These are phyloP conservation scores for Eucalyptus tenuipes DNA, from an alignment of 345 rosid species.

Conservation along the genomic window DNA sequence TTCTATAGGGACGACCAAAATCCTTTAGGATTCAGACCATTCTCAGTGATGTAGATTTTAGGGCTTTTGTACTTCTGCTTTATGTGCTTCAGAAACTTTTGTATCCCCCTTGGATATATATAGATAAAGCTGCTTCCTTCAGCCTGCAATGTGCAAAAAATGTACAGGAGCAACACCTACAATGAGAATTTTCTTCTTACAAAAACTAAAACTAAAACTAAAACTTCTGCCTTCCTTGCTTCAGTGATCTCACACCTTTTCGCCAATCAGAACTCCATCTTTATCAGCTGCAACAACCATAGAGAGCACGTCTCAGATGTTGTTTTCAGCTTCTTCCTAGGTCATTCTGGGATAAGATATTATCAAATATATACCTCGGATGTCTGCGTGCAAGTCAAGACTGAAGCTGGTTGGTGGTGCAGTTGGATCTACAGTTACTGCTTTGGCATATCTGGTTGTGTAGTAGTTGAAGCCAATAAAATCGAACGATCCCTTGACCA, in stretches of 20 bases:
- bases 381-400: slow-evolving; percentile 31
- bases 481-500: slow-evolving; percentile 44
- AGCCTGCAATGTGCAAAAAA: not conserved
- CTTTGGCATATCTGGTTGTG: slow-evolving; percentile 18
- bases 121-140: not conserved
- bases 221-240: not conserved
- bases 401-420: not conserved
- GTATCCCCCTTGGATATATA: not conserved
- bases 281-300: not conserved
- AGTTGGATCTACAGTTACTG: not conserved
- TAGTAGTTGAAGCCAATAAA: slow-evolving; percentile 49
- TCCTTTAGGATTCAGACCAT: not conserved
- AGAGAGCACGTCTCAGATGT: not conserved
- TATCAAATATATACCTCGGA: not conserved
- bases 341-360: not conserved
- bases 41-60: slow-evolving; percentile 1
- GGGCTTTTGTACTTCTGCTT: not conserved
- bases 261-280: slow-evolving; percentile 3
- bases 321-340: not conserved
- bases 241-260: not conserved
- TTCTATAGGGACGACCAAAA: not conserved
- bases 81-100: not conserved
- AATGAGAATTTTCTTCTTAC: not conserved
- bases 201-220: not conserved
- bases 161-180: not conserved